Base-by-base conservation (phyloP, 345 rosid species). In the Gossypium sturtianum region DNA sequence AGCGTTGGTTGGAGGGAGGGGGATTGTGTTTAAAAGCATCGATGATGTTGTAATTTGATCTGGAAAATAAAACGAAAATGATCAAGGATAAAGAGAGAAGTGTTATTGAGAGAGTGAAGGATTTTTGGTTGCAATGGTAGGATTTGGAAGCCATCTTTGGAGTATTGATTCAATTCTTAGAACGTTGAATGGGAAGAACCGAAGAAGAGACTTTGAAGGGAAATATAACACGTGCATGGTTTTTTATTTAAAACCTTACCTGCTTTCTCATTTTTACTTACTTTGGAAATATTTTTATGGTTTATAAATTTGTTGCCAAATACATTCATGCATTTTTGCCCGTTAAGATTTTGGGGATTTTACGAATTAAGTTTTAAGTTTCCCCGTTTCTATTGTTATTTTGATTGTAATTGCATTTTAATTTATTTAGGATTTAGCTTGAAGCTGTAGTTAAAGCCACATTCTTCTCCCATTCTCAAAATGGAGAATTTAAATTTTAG, bases 131-230 rank as follows among this genome's bases (percentile, higher is more conserved):
- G 45, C 83, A 82, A 49, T 27, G 76, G 7, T 59, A 57, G 20
- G 75, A 74, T 63, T 80, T 89, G 23, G 80, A 20, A 2, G 82
- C 88, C 93, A 88, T 86, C 23, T 61, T 68, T 16, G 15, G 19
- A 19, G 3, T 15, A 66, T 60, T 23, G 66, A 3, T 73, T 59
- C 10, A 59, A 43, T 15, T 73, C 15, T 19, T 70, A 56, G 56
- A 16, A 52, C 5, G 27, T 19, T 38, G 12, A 49, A 68, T 15
- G 60, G 12, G 11, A n/a, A 56, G 10, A 56, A 8, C 41, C 41
- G 16, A 19, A 23, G 16, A 23, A 58, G 38, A 58, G 16, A 58
- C 0, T 23, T 58, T 58, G 29, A 23, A 58, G 63, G 63, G 53
- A 45, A 44, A 43, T 20, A 12, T 19, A 45, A 58, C 29, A 22